phyloP scores from a whole-genome alignment of 306 rosid species.

The Vicia faba region DNA sequence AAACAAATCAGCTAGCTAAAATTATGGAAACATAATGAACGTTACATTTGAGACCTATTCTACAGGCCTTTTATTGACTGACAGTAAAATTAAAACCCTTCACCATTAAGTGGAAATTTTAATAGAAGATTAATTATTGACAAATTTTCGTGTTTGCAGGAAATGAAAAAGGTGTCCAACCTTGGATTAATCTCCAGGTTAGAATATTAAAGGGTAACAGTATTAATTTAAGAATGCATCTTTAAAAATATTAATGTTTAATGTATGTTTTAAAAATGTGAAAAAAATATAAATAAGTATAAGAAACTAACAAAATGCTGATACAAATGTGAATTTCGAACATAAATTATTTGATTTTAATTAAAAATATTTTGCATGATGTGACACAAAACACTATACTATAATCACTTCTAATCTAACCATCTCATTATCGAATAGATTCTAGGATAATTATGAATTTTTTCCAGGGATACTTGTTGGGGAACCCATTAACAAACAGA shows the following conservation, averaged over 20 bases:
- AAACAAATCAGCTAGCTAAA: too few species aligned
- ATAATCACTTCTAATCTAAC: too few species aligned
- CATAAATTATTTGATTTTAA: neutral
- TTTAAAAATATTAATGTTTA: too few species aligned
- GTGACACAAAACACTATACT: neutral
- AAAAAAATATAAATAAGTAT: neutral
- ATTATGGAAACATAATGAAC: too few species aligned
- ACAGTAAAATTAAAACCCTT: too few species aligned
- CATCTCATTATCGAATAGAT: neutral
- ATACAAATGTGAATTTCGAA: neutral
- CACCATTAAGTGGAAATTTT: neutral
- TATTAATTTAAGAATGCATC: neutral
- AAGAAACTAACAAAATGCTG: neutral
- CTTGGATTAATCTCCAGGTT: slow-evolving; percentile 69
- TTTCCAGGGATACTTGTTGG: slow-evolving; percentile 65
- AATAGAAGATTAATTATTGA: neutral
- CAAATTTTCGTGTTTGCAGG: slow-evolving; percentile 41
- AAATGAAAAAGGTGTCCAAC: slow-evolving; percentile 51
- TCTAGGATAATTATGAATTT: neutral
- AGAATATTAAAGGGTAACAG: neutral
- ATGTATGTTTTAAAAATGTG: neutral
- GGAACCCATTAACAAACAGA: slow-evolving; percentile 44
- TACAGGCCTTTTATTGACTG: too few species aligned
- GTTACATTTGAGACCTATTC: too few species aligned
- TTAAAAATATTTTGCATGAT: neutral